These are phyloP conservation scores for Lepiota subincarnata DNA, from an alignment of 768 basidiomycete species.

Conservation along the genomic window DNA sequence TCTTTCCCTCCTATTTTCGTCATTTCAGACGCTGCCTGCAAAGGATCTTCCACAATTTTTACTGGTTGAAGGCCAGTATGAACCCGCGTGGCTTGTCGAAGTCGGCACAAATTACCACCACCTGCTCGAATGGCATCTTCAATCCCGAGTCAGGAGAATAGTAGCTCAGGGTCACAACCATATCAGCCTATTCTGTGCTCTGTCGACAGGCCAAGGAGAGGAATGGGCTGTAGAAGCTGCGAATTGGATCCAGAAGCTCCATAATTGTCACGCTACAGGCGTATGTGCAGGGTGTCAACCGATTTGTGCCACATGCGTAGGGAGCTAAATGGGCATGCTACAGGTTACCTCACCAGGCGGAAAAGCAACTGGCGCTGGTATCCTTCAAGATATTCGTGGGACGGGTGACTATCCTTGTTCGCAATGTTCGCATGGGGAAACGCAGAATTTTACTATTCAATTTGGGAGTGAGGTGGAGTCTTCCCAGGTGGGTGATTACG, in stretches of 20 bases:
- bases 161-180: slow-evolving; percentile 58
- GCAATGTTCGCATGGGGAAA: not conserved
- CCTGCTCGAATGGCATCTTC: slow-evolving; percentile 33
- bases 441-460: not conserved
- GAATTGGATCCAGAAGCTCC: slow-evolving; percentile 28
- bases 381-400: not conserved
- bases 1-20: not conserved
- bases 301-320: too few relatives aligned
- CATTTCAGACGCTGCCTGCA: slow-evolving; percentile 29
- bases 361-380: not conserved
- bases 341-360: too few relatives aligned
- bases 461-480: not conserved
- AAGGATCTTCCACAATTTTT: slow-evolving; percentile 42
- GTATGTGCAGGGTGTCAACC: too few relatives aligned
- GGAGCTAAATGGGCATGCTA: too few relatives aligned
- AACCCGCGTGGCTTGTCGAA: slow-evolving; percentile 42
- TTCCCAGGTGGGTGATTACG: not conserved
- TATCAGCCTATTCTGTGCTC: slow-evolving; percentile 47
- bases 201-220: slow-evolving; percentile 55
- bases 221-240: slow-evolving; percentile 53
- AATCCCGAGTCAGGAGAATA: slow-evolving; percentile 28
- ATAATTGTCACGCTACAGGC: not conserved
- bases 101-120: slow-evolving; percentile 34
- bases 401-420: not conserved
- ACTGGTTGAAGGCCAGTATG: slow-evolving; percentile 48